A percentile compares a stretch with the other conserved stretches of the same genome.
Conservation (phyloP, 495 filamentous ascomycete species). For the Aspergillus nidulans region DNA sequence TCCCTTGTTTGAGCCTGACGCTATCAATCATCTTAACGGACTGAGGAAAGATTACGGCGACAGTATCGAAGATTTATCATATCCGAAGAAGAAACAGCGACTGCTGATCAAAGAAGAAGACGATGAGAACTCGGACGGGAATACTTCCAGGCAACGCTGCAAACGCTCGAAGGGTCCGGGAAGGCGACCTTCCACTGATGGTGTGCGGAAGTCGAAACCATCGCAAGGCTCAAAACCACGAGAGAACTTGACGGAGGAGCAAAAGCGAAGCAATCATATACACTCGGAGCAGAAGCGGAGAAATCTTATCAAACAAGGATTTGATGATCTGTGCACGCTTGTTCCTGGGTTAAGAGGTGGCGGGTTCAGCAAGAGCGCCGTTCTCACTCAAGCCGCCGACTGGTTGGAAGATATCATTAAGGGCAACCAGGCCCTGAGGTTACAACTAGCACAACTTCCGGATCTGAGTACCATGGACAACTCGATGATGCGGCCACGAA, state of each 20-base stretch:
- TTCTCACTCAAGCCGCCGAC: conserved; percentile 64
- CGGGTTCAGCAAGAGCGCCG: conserved; percentile 75
- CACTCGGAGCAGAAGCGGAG: conserved; percentile 83
- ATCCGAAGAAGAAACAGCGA: conserved; percentile 35
- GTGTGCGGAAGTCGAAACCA: conserved; percentile 27
- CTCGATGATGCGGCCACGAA: conserved; percentile 41
- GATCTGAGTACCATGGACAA: conserved; percentile 40
- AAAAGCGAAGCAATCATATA: conserved; percentile 87
- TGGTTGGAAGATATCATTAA: conserved; percentile 68
- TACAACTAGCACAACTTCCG: conserved; percentile 42
- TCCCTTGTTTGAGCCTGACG: conserved; percentile 11
- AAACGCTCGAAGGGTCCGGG: conserved; percentile 45
- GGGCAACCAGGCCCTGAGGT: conserved; percentile 56
- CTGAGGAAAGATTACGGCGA: conserved; percentile 15
- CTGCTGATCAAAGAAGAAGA: conserved; percentile 32
- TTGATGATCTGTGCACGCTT: conserved; percentile 63
- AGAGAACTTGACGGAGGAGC: conserved; percentile 76
- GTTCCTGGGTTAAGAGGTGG: conserved; percentile 67
- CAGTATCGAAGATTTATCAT: conserved; percentile 23
- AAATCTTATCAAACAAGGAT: conserved; percentile 71
- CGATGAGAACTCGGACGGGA: conserved; percentile 36
- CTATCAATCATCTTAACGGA: conserved; percentile 7
- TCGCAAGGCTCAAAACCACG: conserved; percentile 48
- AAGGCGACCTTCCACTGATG: conserved; percentile 31
- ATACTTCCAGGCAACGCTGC: conserved; percentile 36